Conservation (phyloP, 805 yeast genomes). For the Phaffomyces thermotolerans region DNA sequence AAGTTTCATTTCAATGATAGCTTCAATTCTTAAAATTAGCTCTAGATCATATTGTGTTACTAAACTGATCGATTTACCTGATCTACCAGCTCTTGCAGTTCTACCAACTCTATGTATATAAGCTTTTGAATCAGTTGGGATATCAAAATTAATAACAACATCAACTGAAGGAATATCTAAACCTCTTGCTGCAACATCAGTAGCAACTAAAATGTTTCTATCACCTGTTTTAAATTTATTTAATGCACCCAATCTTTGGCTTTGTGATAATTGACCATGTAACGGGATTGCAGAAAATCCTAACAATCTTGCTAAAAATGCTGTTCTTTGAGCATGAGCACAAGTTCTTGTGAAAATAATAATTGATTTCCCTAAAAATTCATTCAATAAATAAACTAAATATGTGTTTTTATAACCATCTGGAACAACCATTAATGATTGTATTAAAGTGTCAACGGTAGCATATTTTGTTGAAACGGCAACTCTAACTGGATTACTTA, state of each 20-base stretch:
- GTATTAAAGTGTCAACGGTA: slow-evolving; percentile 90
- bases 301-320: slow-evolving; percentile 67
- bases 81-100: slow-evolving; percentile 90
- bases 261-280: slow-evolving; percentile 86
- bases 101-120: slow-evolving; percentile 89
- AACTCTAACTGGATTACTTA: slow-evolving; percentile 81
- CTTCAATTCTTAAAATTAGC: slow-evolving; percentile 80
- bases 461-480: slow-evolving; percentile 85
- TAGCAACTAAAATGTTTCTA: slow-evolving; percentile 64
- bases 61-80: slow-evolving; percentile 79
- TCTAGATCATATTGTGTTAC: slow-evolving; percentile 95
- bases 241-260: slow-evolving; percentile 76
- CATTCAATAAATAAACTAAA: slow-evolving; percentile 75
- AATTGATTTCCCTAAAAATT: slow-evolving; percentile 73
- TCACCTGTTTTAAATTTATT: slow-evolving; percentile 73
- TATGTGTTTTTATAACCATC: slow-evolving; percentile 89
- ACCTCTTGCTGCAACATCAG: slow-evolving; percentile 88
- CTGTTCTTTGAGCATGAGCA: slow-evolving; percentile 89
- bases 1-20: slow-evolving; percentile 73
- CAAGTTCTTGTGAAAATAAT: slow-evolving; percentile 92
- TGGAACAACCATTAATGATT: slow-evolving; percentile 83
- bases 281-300: slow-evolving; percentile 89
- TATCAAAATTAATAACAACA: slow-evolving; percentile 68
- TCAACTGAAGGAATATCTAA: slow-evolving; percentile 79
- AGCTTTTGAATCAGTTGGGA: slow-evolving; percentile 79